A percentile compares a stretch with the other conserved stretches of the same genome.
These are phyloP conservation scores for Glomus cerebriforme DNA, from an alignment of 192 early-diverging fungal genomes.

Conservation along the genomic window DNA sequence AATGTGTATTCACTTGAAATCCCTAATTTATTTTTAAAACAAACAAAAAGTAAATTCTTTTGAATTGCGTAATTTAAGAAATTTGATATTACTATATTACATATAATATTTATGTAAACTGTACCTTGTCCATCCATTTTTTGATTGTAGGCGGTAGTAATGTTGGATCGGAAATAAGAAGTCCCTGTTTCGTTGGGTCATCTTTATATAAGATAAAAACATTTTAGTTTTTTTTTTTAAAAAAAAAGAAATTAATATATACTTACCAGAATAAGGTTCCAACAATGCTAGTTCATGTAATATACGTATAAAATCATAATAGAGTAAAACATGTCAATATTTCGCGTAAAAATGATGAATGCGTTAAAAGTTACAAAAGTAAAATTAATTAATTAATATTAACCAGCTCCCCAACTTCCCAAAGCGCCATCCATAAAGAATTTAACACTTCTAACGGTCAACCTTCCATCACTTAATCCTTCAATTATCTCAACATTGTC, in stretches of 20 bases:
- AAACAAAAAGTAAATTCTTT: neutral
- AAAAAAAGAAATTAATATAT: neutral
- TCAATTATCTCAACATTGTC: slow-evolving; percentile 35
- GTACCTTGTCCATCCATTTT: slow-evolving; percentile 32
- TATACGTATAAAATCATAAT: slow-evolving; percentile 14
- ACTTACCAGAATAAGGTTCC: slow-evolving; percentile 37
- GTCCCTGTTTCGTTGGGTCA: slow-evolving; percentile 43
- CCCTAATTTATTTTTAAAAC: slow-evolving; percentile 38
- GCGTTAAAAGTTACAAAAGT: neutral
- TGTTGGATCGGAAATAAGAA: slow-evolving; percentile 38
- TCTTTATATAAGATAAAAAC: slow-evolving; percentile 30
- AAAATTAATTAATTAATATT: slow-evolving; percentile 18
- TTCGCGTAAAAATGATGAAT: neutral
- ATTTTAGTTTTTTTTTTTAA: neutral
- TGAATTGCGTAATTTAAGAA: too few relatives aligned
- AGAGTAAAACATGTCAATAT: neutral
- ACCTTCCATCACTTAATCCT: slow-evolving; percentile 31
- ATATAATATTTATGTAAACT: too few relatives aligned
- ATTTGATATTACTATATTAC: too few relatives aligned
- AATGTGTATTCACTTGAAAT: slow-evolving; percentile 58
- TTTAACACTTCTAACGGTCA: slow-evolving; percentile 51
- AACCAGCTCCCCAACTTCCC: slow-evolving; percentile 59
- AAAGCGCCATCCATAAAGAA: slow-evolving; percentile 61
- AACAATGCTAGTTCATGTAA: slow-evolving; percentile 31
- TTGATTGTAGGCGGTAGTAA: slow-evolving; percentile 20